phyloP scores from a whole-genome alignment of 768 basidiomycete genomes.

The Tricholoma furcatifolium region DNA sequence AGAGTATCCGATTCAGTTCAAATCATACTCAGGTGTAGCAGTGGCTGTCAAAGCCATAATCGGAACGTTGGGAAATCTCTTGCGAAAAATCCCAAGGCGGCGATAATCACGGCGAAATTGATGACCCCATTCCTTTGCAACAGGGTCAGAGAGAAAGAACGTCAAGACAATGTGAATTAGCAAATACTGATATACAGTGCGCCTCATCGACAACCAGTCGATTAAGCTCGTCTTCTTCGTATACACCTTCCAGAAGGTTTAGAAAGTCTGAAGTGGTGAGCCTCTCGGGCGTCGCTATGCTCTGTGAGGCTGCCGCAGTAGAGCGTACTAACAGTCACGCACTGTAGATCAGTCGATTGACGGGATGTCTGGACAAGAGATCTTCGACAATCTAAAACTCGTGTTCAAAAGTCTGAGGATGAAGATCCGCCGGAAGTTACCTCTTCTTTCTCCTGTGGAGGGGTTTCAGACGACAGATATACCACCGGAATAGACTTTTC shows the following conservation, averaged over 20 bases:
- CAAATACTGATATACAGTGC: conserved; percentile 75
- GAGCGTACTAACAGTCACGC: conserved; percentile 15
- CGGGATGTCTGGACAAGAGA: conserved; percentile 56
- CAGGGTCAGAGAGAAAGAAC: not conserved
- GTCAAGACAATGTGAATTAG: not conserved
- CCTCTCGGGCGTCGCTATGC: conserved; percentile 74
- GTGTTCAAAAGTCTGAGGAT: not conserved
- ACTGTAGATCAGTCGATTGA: conserved; percentile 72
- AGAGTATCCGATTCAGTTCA: not conserved
- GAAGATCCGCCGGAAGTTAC: conserved; percentile 29
- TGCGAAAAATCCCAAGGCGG: conserved; percentile 67
- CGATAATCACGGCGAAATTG: conserved; percentile 78
- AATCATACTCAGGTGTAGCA: conserved; percentile 62
- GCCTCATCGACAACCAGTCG: conserved; percentile 85
- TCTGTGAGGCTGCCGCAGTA: not conserved
- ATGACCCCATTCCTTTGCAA: conserved; percentile 76
- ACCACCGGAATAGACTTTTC: conserved; percentile 54
- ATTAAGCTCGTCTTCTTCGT: conserved; percentile 59
- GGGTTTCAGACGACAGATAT: conserved; percentile 68
- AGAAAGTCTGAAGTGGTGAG: conserved; percentile 56
- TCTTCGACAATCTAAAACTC: conserved; percentile 58
- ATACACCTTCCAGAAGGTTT: conserved; percentile 44
- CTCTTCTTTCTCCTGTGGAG: conserved; percentile 48
- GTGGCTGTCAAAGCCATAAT: conserved; percentile 90
- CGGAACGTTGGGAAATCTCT: conserved; percentile 64